phyloP scores from a whole-genome alignment of 495 filamentous ascomycete species.

The Tuber borchii region DNA sequence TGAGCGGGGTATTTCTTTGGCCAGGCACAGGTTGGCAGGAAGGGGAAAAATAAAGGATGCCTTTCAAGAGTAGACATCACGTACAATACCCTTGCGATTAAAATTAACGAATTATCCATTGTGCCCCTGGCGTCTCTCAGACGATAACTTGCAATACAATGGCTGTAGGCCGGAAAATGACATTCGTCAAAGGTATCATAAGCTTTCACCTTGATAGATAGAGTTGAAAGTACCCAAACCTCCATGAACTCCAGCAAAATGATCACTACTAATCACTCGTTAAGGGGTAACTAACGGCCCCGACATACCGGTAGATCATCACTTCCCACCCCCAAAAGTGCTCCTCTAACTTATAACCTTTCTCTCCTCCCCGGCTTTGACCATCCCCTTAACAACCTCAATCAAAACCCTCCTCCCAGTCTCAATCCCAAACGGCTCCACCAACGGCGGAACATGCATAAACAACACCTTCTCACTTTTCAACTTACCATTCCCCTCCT shows the following conservation, averaged over 20 bases:
- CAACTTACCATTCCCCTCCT: slow-evolving; percentile 3
- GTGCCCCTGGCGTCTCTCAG: background rate
- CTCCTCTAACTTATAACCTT: background rate
- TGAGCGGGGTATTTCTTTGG: slow-evolving; percentile 15
- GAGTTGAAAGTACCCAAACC: background rate
- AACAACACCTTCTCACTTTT: slow-evolving; percentile 32
- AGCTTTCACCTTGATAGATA: background rate
- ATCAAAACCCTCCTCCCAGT: slow-evolving; percentile 57
- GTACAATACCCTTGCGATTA: background rate
- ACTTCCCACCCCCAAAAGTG: background rate
- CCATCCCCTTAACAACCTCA: slow-evolving; percentile 50
- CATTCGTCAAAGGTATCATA: background rate
- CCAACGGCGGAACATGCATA: slow-evolving; percentile 32
- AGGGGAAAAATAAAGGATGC: slow-evolving; percentile 3
- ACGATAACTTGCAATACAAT: background rate
- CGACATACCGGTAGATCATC: background rate
- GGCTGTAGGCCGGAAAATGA: background rate
- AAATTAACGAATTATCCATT: background rate
- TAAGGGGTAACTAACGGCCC: background rate
- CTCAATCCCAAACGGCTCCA: slow-evolving; percentile 25
- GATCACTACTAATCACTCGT: background rate
- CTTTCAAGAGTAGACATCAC: background rate
- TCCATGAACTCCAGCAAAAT: background rate
- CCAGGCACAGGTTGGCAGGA: background rate
- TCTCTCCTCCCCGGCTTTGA: slow-evolving; percentile 30